phyloP scores from a whole-genome alignment of 495 filamentous ascomycete species.

The Penicillium pulvis region DNA sequence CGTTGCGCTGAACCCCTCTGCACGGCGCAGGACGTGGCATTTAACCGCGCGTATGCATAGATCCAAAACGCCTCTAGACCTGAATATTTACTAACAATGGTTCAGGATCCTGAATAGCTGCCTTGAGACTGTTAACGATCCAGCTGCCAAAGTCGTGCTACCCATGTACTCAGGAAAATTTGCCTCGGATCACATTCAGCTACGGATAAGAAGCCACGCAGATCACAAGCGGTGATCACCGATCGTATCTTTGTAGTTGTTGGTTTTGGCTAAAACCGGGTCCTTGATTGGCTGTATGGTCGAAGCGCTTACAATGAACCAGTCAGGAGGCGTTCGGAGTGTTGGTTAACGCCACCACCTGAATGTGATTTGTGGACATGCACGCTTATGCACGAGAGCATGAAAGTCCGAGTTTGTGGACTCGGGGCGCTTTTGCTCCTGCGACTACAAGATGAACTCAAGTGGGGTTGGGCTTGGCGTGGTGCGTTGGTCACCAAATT shows the following conservation, averaged over 20 bases:
- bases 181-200: neutral
- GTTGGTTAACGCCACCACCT: slow-evolving; percentile 18
- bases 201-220: slow-evolving; percentile 4
- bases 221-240: slow-evolving; percentile 16
- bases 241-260: slow-evolving; percentile 8
- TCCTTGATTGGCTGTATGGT: slow-evolving; percentile 10
- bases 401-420: neutral
- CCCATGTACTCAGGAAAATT: neutral
- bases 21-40: slow-evolving; percentile 51
- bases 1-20: slow-evolving; percentile 48
- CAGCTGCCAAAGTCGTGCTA: neutral
- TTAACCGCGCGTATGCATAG: slow-evolving; percentile 34
- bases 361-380: slow-evolving; percentile 10
- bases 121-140: neutral
- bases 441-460: neutral
- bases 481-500: neutral
- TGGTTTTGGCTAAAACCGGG: slow-evolving; percentile 8
- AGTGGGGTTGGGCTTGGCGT: neutral
- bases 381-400: slow-evolving; percentile 2
- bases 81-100: neutral
- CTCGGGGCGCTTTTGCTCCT: neutral
- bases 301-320: slow-evolving; percentile 16
- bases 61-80: neutral
- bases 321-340: slow-evolving; percentile 12
- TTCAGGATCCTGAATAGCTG: neutral